phyloP scores from a whole-genome alignment of 129 eudicot species.

The Flaveria trinervia region DNA sequence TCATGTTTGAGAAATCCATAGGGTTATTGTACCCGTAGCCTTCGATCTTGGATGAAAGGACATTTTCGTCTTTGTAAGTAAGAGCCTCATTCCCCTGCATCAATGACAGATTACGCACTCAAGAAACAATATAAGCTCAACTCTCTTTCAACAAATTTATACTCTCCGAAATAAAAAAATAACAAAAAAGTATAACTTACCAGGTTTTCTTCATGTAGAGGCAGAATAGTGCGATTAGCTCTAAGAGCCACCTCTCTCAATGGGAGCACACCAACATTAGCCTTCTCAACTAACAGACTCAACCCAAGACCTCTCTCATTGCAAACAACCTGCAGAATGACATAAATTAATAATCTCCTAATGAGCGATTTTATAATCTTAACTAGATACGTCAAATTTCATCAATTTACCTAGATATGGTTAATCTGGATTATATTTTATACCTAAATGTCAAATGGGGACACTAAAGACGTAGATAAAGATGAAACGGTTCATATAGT shows the following conservation, averaged over 20 bases:
- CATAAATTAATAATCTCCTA: conserved; percentile 9
- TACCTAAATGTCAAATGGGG: neutral
- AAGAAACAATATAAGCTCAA: neutral
- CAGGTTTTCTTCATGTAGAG: conserved; percentile 49
- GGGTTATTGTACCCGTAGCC: conserved; percentile 42
- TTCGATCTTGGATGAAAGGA: conserved; percentile 45
- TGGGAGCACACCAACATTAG: conserved; percentile 44
- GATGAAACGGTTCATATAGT: neutral
- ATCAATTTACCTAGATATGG: neutral
- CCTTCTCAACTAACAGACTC: conserved; percentile 43
- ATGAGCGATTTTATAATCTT: neutral
- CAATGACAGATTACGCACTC: conserved; percentile 13
- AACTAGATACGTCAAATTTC: neutral
- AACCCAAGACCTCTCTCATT: conserved; percentile 73
- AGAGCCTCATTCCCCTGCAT: conserved; percentile 21
- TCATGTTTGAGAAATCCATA: conserved; percentile 41
- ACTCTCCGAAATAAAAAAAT: neutral
- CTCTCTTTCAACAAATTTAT: neutral
- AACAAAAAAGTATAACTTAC: conserved; percentile 30
- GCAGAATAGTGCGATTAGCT: conserved; percentile 32
- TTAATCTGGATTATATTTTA: neutral
- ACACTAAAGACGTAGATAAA: neutral
- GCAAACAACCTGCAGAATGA: conserved; percentile 61
- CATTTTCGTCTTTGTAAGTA: conserved; percentile 31
- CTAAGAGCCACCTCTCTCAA: conserved; percentile 14